These are phyloP conservation scores for Grosmannia penicillata DNA, from an alignment of 2,329 filamentous ascomycete genomes.

Conservation along the genomic window DNA sequence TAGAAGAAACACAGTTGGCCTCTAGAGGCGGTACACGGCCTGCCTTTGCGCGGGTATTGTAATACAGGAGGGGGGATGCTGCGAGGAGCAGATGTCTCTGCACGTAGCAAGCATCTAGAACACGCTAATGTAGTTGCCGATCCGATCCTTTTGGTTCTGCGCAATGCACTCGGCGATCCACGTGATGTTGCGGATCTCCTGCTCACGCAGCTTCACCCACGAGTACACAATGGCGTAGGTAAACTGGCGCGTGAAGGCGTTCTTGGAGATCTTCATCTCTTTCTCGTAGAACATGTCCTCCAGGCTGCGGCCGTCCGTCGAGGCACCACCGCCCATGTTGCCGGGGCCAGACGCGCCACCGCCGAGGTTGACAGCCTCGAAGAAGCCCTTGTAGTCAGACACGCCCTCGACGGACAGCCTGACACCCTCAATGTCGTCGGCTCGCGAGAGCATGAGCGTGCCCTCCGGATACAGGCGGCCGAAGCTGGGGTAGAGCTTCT, in stretches of 20 bases:
- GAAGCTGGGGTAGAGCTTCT: constrained; percentile 89
- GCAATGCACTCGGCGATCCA: constrained; percentile 99
- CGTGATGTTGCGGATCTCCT: constrained; percentile 99
- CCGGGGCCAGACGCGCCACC: constrained; percentile 58
- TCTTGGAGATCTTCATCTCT: constrained; percentile 96
- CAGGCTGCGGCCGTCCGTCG: constrained; percentile 71
- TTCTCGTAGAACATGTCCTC: constrained; percentile 99
- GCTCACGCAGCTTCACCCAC: constrained; percentile 94
- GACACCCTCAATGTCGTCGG: constrained; percentile 90
- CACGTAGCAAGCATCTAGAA: constrained; percentile 48
- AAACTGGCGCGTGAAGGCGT: constrained; percentile 91
- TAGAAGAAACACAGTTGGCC: neutral
- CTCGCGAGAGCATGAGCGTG: constrained; percentile 82
- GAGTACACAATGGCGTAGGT: constrained; percentile 90
- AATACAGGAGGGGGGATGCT: constrained; percentile 3
- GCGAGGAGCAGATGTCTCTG: neutral
- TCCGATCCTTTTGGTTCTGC: constrained; percentile 97
- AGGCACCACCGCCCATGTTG: constrained; percentile 72
- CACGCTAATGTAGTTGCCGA: constrained; percentile 97
- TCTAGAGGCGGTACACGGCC: too few relatives aligned
- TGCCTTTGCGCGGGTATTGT: constrained; percentile 1
- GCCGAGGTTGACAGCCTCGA: constrained; percentile 74
- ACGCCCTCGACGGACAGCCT: constrained; percentile 86
- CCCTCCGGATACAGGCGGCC: constrained; percentile 89
- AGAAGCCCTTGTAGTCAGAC: constrained; percentile 87